These are phyloP conservation scores for Paxillus ammoniavirescens DNA, from an alignment of 768 basidiomycete species.

Conservation along the genomic window DNA sequence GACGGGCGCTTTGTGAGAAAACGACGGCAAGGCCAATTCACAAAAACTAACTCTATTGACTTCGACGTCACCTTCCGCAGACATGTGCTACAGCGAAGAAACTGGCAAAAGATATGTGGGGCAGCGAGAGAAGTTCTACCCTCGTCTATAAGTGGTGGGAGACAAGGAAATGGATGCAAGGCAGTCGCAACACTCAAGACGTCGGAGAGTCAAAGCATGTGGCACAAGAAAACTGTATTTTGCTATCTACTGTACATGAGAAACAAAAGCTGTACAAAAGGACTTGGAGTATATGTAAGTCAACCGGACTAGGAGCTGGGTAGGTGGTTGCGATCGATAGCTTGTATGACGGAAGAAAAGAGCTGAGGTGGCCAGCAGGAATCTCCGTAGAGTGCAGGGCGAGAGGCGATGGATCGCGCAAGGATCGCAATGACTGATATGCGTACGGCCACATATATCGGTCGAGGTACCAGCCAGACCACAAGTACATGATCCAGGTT, in stretches of 20 bases:
- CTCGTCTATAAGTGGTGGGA: constrained; percentile 21
- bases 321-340: background rate
- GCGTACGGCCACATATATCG: no score
- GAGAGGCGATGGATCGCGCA: background rate
- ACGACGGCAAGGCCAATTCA: constrained; percentile 25
- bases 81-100: constrained; percentile 39
- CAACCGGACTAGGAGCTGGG: background rate
- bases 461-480: no score
- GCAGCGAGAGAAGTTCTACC: constrained; percentile 9
- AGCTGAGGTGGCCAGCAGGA: background rate
- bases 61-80: constrained; percentile 44
- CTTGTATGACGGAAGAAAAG: background rate
- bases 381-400: background rate
- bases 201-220: constrained; percentile 59
- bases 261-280: constrained; percentile 21
- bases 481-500: background rate
- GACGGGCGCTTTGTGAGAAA: constrained; percentile 35
- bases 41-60: constrained; percentile 49
- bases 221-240: constrained; percentile 41
- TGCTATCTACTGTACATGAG: constrained; percentile 32
- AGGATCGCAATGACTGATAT: no score
- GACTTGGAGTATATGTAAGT: constrained; percentile 5
- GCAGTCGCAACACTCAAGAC: constrained; percentile 34
- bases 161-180: constrained; percentile 20
- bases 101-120: constrained; percentile 14